phyloP scores from a whole-genome alignment of 805 yeast genomes.

The Candida berthetii region DNA sequence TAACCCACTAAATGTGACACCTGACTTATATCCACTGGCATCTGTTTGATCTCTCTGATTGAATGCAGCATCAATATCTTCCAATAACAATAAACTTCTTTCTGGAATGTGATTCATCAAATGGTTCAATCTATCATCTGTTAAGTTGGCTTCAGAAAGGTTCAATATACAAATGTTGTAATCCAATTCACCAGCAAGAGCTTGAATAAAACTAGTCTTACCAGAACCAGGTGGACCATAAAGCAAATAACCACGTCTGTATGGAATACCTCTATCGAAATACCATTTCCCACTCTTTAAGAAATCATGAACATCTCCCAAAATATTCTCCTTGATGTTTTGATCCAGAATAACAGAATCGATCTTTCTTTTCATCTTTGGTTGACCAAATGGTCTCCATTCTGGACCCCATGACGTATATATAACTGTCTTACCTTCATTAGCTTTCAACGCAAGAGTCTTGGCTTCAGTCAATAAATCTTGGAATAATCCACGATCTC shows the following conservation, averaged over 20 bases:
- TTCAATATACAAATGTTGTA: constrained; percentile 93
- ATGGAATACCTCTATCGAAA: constrained; percentile 94
- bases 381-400: constrained; percentile 98
- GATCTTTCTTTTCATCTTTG: constrained; percentile 77
- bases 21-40: constrained; percentile 76
- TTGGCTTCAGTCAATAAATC: constrained; percentile 82
- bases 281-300: constrained; percentile 84
- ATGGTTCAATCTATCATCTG: constrained; percentile 92
- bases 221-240: constrained; percentile 99
- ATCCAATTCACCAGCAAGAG: constrained; percentile 93
- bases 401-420: constrained; percentile 97
- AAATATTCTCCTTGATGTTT: constrained; percentile 60
- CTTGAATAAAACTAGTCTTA: constrained; percentile 92
- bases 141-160: constrained; percentile 82
- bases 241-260: constrained; percentile 86
- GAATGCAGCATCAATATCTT: constrained; percentile 96
- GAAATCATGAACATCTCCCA: constrained; percentile 76
- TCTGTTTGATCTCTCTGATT: constrained; percentile 68
- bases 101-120: constrained; percentile 95
- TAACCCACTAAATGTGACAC: constrained; percentile 93
- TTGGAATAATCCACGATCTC: constrained; percentile 67
- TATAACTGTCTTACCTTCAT: constrained; percentile 91
- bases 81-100: constrained; percentile 75
- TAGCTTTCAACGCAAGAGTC: constrained; percentile 66
- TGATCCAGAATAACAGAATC: constrained; percentile 83